Evolutionary conservation across 805 yeast genomes (phyloP).

Genomic region (Helenozyma baotianmanensis): DNA sequence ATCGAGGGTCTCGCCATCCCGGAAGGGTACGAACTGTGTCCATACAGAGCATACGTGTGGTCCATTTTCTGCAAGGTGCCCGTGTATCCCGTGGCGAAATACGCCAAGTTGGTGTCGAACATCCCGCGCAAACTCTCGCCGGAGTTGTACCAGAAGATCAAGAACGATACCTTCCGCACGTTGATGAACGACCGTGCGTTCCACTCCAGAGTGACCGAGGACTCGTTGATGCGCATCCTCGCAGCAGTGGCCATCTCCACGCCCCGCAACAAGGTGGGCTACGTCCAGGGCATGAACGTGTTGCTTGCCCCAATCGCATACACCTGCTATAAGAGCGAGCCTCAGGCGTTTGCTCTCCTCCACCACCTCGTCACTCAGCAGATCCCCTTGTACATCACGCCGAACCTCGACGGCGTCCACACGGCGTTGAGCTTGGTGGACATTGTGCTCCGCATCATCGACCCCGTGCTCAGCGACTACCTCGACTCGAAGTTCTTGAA

Average conservation of each 20-base stretch:
- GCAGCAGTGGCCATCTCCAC: constrained; percentile 63
- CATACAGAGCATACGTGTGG: constrained; percentile 78
- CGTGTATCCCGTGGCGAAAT: constrained; percentile 51
- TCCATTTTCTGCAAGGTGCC: constrained; percentile 64
- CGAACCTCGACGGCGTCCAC: constrained; percentile 76
- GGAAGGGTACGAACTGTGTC: constrained; percentile 49
- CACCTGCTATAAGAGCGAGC: constrained; percentile 66
- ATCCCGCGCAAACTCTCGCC: constrained; percentile 48
- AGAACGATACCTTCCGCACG: constrained; percentile 83
- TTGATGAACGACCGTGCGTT: constrained; percentile 69
- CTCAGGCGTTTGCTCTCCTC: constrained; percentile 76
- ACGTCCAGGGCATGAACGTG: constrained; percentile 93
- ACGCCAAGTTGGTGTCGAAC: constrained; percentile 43
- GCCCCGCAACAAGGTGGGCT: constrained; percentile 35
- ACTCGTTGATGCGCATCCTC: constrained; percentile 59
- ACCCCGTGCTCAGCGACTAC: constrained; percentile 59
- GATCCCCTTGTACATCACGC: constrained; percentile 75
- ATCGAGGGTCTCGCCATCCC: constrained; percentile 40
- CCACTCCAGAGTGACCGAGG: constrained; percentile 63
- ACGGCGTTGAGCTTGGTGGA: constrained; percentile 75
- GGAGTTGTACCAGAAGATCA: constrained; percentile 60
- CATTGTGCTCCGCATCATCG: constrained; percentile 62
- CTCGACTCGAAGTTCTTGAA: constrained; percentile 62
- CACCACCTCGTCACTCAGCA: constrained; percentile 55
- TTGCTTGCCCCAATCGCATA: constrained; percentile 79